Percentiles rank a stretch among this genome's conserved stretches.
phyloP scores from a whole-genome alignment of 179 eudicot genomes.

The Corrigiola litoralis region DNA sequence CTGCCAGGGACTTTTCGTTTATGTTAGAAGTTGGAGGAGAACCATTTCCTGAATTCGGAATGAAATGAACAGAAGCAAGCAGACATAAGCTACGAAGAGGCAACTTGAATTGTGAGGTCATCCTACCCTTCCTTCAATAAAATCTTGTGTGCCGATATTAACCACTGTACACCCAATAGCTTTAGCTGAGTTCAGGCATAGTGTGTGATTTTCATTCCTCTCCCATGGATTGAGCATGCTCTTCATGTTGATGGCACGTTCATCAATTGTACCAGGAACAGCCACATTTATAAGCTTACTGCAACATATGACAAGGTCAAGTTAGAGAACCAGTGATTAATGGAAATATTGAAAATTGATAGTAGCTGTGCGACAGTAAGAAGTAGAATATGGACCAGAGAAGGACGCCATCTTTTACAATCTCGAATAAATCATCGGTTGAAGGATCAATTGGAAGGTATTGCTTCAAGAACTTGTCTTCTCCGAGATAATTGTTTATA shows the following conservation, averaged over 20 bases:
- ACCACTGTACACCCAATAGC: constrained; percentile 98
- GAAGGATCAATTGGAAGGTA: constrained; percentile 85
- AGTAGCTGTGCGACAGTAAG: not conserved
- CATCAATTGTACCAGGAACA: constrained; percentile 97
- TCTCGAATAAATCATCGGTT: constrained; percentile 87
- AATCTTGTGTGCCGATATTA: constrained; percentile 89
- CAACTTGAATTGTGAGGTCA: not conserved
- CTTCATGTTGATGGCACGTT: constrained; percentile 89
- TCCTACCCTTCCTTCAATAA: constrained; percentile 99
- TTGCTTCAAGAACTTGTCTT: constrained; percentile 73
- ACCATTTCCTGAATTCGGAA: not conserved
- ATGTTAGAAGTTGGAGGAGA: not conserved
- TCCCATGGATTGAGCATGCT: constrained; percentile 94
- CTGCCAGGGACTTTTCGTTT: not conserved
- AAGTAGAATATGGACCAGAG: constrained; percentile 56
- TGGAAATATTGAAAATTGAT: not conserved
- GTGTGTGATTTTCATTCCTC: constrained; percentile 93
- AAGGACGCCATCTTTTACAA: constrained; percentile 94
- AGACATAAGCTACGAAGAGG: not conserved
- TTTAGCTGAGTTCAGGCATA: constrained; percentile 95
- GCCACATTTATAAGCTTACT: constrained; percentile 98
- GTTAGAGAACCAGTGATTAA: not conserved
- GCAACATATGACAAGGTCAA: constrained; percentile 19
- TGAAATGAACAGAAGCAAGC: not conserved
- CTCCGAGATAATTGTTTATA: constrained; percentile 84